Percentiles rank a stretch among this genome's conserved stretches.
Conservation (phyloP, 768 basidiomycete species). For the Boletellus sp. region DNA sequence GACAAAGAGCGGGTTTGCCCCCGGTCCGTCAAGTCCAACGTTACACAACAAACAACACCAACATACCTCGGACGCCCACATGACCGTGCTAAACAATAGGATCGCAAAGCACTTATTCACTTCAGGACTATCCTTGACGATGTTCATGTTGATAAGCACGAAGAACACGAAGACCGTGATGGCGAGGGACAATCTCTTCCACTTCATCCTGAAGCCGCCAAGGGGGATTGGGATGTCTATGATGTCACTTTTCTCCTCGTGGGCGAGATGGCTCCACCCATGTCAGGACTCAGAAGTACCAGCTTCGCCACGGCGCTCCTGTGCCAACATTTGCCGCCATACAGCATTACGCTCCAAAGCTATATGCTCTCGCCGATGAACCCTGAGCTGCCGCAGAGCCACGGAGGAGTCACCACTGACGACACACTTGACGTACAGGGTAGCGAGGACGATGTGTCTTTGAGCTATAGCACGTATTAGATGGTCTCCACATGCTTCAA, state of each 20-base stretch:
- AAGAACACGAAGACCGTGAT: slow-evolving; percentile 58
- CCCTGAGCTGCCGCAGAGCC: slow-evolving; percentile 78
- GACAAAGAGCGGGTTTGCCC: slow-evolving; percentile 98
- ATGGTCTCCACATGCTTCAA: not conserved
- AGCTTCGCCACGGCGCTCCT: slow-evolving; percentile 59
- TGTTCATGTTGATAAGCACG: slow-evolving; percentile 54
- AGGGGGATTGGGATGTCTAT: slow-evolving; percentile 57
- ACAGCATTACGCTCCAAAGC: slow-evolving; percentile 98
- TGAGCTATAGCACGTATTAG: slow-evolving; percentile 44
- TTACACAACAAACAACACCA: not conserved
- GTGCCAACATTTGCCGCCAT: slow-evolving; percentile 93
- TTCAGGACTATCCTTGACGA: slow-evolving; percentile 54
- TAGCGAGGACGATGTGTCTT: slow-evolving; percentile 65
- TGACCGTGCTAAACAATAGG: slow-evolving; percentile 80
- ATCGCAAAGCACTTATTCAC: slow-evolving; percentile 91
- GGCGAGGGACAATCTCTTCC: slow-evolving; percentile 54
- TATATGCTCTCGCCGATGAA: slow-evolving; percentile 88
- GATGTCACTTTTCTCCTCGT: slow-evolving; percentile 35
- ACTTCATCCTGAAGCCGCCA: slow-evolving; percentile 63
- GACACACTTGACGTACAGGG: slow-evolving; percentile 83
- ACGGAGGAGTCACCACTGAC: slow-evolving; percentile 61
- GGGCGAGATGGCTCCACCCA: slow-evolving; percentile 46
- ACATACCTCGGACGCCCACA: slow-evolving; percentile 93
- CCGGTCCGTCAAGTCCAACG: slow-evolving; percentile 1
- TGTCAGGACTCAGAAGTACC: slow-evolving; percentile 35